phyloP scores from a whole-genome alignment of 116 monocot genomes.

The Posidonia oceanica region DNA sequence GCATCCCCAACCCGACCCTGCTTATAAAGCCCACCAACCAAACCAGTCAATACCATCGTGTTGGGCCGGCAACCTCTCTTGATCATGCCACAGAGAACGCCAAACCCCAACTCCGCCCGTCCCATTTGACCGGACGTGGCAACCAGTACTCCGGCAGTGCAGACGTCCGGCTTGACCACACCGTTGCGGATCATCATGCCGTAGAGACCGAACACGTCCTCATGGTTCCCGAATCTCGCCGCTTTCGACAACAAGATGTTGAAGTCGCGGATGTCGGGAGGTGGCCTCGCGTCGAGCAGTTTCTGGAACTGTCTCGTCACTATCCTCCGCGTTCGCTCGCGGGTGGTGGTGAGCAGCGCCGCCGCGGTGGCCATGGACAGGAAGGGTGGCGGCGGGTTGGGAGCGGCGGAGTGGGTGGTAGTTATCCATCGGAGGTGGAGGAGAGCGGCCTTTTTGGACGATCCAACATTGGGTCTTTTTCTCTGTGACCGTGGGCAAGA shows the following conservation, averaged over 20 bases:
- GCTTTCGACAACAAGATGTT: slow-evolving; percentile 9
- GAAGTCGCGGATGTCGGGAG: slow-evolving; percentile 3
- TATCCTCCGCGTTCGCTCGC: neutral
- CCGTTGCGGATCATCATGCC: neutral
- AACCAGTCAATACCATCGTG: neutral
- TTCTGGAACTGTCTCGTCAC: neutral
- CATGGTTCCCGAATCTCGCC: neutral
- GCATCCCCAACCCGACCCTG: slow-evolving; percentile 8
- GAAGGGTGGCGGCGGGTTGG: no score
- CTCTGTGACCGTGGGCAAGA: no score
- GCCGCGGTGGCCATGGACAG: neutral
- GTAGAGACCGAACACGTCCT: slow-evolving; percentile 1
- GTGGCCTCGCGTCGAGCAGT: neutral
- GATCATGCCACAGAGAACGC: slow-evolving; percentile 17
- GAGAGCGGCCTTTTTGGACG: no score
- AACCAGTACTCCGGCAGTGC: slow-evolving; percentile 17
- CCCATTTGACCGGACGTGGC: slow-evolving; percentile 9
- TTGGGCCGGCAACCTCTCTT: slow-evolving; percentile 7
- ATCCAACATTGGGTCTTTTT: no score
- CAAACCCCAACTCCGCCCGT: slow-evolving; percentile 13
- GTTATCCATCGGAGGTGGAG: no score
- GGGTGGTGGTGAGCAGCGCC: neutral
- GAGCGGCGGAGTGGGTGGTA: no score
- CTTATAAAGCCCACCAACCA: slow-evolving; percentile 11
- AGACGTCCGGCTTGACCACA: neutral